phyloP scores from a whole-genome alignment of 257 asterid species.

The Fraxinus excelsior region DNA sequence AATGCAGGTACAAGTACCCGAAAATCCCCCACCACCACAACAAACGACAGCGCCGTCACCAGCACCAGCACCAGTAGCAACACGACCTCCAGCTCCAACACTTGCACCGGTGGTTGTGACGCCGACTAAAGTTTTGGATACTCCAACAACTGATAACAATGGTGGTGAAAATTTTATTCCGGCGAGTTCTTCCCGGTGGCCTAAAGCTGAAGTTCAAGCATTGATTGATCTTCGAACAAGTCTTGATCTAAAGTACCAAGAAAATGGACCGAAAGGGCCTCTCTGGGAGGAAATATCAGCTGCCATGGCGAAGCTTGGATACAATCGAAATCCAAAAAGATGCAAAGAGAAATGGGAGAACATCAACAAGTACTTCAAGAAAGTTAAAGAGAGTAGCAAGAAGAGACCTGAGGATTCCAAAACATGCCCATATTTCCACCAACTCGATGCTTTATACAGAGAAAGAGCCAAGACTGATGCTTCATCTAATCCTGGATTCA shows the following conservation, averaged over 20 bases:
- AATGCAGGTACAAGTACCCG: neutral
- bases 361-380: slow-evolving; percentile 90
- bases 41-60: slow-evolving; percentile 1
- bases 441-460: slow-evolving; percentile 78
- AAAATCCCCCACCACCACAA: slow-evolving; percentile 21
- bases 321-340: slow-evolving; percentile 73
- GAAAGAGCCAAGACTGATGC: slow-evolving; percentile 48
- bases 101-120: neutral
- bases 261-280: slow-evolving; percentile 88
- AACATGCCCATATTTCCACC: slow-evolving; percentile 88
- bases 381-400: slow-evolving; percentile 86
- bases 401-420: slow-evolving; percentile 82
- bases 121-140: slow-evolving; percentile 21
- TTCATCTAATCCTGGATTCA: slow-evolving; percentile 22
- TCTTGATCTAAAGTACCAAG: slow-evolving; percentile 76
- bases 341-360: slow-evolving; percentile 99
- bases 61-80: slow-evolving; percentile 3
- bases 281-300: slow-evolving; percentile 90
- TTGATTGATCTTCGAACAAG: slow-evolving; percentile 67
- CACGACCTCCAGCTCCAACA: slow-evolving; percentile 15
- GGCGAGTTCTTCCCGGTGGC: slow-evolving; percentile 81
- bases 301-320: slow-evolving; percentile 68
- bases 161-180: slow-evolving; percentile 40
- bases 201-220: slow-evolving; percentile 84
- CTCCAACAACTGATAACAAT: slow-evolving; percentile 23